These are phyloP conservation scores for Ceratocystiopsis minuta DNA, from an alignment of 2,329 filamentous ascomycete species.

Conservation along the genomic window DNA sequence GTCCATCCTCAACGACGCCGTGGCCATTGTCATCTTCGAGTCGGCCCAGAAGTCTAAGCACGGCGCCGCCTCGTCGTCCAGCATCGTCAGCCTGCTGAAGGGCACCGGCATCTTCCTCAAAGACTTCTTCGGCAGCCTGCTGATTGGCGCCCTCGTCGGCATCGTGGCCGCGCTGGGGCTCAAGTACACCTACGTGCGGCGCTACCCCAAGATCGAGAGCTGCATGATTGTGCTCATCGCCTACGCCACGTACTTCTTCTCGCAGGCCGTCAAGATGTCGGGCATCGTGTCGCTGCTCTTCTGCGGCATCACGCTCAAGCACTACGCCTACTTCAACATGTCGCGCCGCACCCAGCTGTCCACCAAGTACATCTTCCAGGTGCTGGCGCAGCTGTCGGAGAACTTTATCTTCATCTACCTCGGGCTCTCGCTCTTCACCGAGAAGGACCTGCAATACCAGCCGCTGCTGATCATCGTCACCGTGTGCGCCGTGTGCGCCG, in stretches of 20 bases:
- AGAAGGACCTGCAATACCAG: conserved; percentile 74
- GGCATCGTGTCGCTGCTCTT: conserved; percentile 94
- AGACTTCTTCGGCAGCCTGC: conserved; percentile 84
- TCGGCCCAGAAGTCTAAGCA: conserved; percentile 85
- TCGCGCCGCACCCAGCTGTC: conserved; percentile 91
- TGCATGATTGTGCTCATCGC: conserved; percentile 86
- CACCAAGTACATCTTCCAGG: conserved; percentile 93
- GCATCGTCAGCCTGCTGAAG: conserved; percentile 70
- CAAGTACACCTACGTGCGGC: conserved; percentile 85
- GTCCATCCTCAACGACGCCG: conserved; percentile 93
- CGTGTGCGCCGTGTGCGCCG: conserved; percentile 76
- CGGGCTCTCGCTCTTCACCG: conserved; percentile 84
- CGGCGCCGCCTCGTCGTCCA: conserved; percentile 52
- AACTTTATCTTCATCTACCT: conserved; percentile 99
- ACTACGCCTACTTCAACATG: conserved; percentile 99
- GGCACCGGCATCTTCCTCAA: conserved; percentile 87
- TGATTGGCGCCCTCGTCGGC: conserved; percentile 77
- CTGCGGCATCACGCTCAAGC: conserved; percentile 94
- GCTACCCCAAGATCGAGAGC: conserved; percentile 92
- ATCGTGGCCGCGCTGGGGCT: conserved; percentile 72
- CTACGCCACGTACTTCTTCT: conserved; percentile 95
- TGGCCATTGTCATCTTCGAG: conserved; percentile 96
- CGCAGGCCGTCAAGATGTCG: conserved; percentile 87
- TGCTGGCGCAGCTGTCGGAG: conserved; percentile 85
- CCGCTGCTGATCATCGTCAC: conserved; percentile 90